A percentile compares a stretch with the other conserved stretches of the same genome.
Evolutionary conservation across 192 early-diverging fungal genomes (phyloP).

Genomic region (Entrophospora sp.): DNA sequence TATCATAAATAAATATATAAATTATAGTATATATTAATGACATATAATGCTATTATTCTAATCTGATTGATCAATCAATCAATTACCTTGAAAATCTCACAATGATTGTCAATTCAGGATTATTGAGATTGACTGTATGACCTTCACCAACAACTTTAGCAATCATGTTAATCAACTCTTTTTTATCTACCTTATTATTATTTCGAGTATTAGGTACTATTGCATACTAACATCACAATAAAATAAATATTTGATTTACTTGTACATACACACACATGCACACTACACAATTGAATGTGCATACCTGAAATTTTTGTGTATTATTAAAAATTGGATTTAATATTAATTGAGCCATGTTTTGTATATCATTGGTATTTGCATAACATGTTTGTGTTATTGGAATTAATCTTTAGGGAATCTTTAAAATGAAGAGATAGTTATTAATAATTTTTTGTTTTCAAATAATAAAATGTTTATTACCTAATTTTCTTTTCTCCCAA

Average conservation of each 20-base stretch:
- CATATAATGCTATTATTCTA: neutral
- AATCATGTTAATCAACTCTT: constrained; percentile 35
- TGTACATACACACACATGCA: neutral
- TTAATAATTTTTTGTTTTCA: neutral
- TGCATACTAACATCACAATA: constrained; percentile 34
- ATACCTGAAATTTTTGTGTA: constrained; percentile 9
- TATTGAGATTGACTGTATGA: constrained; percentile 45
- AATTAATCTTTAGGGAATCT: constrained; percentile 41
- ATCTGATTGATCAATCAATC: neutral
- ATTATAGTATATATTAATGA: neutral
- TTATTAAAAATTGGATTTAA: constrained; percentile 38
- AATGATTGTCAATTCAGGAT: constrained; percentile 44
- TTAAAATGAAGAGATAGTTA: neutral
- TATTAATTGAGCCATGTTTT: constrained; percentile 28
- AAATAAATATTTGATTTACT: neutral
- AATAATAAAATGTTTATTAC: constrained; percentile 14
- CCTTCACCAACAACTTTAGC: constrained; percentile 39
- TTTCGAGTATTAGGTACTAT: constrained; percentile 50
- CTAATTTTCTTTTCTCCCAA: constrained; percentile 31
- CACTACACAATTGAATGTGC: neutral
- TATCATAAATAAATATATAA: constrained; percentile 6
- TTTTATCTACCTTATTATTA: constrained; percentile 43
- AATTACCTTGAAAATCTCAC: constrained; percentile 49
- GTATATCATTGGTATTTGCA: constrained; percentile 42
- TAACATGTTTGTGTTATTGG: constrained; percentile 45